phyloP scores from a whole-genome alignment of 2,329 filamentous ascomycete species.

The Beauveria medogensis region DNA sequence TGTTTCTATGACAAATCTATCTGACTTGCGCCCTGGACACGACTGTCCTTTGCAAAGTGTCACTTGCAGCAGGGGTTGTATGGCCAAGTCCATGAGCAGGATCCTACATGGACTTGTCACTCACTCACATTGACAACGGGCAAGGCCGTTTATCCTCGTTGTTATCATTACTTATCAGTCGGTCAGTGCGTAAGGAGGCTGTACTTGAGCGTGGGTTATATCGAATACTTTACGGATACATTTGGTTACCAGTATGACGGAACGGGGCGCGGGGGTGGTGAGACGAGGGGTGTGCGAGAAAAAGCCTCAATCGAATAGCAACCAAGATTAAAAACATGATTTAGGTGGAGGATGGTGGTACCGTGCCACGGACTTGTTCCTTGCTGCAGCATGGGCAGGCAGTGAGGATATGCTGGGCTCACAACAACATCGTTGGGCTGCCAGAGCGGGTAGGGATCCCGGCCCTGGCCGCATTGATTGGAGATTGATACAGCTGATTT shows the following conservation, averaged over 20 bases:
- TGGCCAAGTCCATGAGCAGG: neutral
- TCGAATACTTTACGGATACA: neutral
- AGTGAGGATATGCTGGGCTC: neutral
- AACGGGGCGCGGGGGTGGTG: neutral
- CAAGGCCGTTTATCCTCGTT: neutral
- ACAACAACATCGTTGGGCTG: neutral
- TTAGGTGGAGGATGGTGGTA: neutral
- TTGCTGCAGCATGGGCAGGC: neutral
- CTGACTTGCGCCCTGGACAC: neutral
- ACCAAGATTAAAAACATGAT: neutral
- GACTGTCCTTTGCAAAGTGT: neutral
- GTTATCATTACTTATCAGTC: neutral
- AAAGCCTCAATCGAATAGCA: slow-evolving; percentile 1
- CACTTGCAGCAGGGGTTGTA: neutral
- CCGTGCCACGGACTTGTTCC: neutral
- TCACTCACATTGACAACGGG: neutral
- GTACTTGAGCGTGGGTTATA: neutral
- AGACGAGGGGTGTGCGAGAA: neutral
- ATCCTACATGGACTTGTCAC: neutral
- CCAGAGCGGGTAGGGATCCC: slow-evolving; percentile 3
- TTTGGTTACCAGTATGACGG: slow-evolving; percentile 9
- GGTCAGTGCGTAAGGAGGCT: neutral
- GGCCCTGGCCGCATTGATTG: neutral
- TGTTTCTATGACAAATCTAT: neutral
- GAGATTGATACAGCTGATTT: neutral